Conservation (phyloP, 1,284 basidiomycete genomes). For the Exobasidium rhododendri region DNA sequence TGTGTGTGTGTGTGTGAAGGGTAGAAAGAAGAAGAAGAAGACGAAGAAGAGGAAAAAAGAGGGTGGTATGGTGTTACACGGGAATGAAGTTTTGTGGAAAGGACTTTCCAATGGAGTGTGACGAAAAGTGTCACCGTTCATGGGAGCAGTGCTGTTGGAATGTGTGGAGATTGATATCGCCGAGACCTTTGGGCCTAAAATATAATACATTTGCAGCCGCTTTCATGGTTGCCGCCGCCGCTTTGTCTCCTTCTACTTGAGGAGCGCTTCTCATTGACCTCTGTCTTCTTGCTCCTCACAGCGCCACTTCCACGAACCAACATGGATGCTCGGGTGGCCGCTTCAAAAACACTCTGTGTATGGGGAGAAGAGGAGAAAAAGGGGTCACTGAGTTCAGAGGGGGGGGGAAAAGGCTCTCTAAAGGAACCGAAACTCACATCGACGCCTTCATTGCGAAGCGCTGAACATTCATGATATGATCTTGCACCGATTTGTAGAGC, state of each 20-base stretch:
- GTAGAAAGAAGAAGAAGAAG: too few relatives aligned
- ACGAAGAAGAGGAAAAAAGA: too few relatives aligned
- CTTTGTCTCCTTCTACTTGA: conserved; percentile 7
- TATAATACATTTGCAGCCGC: neutral
- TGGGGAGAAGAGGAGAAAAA: neutral
- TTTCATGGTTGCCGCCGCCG: neutral
- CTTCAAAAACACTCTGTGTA: conserved; percentile 40
- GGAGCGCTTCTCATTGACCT: neutral
- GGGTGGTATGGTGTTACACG: too few relatives aligned
- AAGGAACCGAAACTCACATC: conserved; percentile 25
- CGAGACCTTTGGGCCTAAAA: too few relatives aligned
- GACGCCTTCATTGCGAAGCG: conserved; percentile 47
- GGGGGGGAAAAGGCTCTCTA: neutral
- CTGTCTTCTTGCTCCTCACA: neutral
- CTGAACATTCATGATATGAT: conserved; percentile 47
- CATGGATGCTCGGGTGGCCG: conserved; percentile 47
- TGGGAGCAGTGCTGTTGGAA: too few relatives aligned
- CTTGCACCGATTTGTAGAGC: conserved; percentile 61
- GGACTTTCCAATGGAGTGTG: too few relatives aligned
- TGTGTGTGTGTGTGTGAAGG: too few relatives aligned
- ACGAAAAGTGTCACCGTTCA: too few relatives aligned
- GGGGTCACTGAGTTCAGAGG: neutral
- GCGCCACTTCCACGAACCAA: conserved; percentile 31
- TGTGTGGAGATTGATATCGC: too few relatives aligned
- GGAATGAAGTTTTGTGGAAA: too few relatives aligned